A percentile compares a stretch with the other conserved stretches of the same genome.
phyloP scores from a whole-genome alignment of 805 yeast genomes.

The Metschnikowia drakensbergensis region DNA sequence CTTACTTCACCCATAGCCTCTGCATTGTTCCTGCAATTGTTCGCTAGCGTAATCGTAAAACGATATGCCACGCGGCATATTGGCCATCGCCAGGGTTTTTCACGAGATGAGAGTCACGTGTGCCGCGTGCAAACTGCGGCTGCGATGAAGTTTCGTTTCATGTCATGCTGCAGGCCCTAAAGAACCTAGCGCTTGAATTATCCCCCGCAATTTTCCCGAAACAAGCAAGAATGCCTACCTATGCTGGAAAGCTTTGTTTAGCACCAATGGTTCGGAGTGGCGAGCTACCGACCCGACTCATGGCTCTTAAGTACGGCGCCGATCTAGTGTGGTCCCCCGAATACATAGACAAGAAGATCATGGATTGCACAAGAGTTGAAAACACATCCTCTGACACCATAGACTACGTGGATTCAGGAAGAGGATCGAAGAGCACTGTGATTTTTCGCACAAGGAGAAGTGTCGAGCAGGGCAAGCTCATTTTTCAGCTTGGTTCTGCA shows the following conservation, averaged over 20 bases:
- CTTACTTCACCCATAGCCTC: neutral
- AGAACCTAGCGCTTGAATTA: neutral
- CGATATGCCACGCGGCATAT: neutral
- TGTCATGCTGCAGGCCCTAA: neutral
- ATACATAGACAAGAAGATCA: slow-evolving; percentile 78
- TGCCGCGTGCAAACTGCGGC: neutral
- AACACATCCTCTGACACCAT: slow-evolving; percentile 57
- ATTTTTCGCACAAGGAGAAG: slow-evolving; percentile 71
- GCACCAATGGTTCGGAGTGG: slow-evolving; percentile 98
- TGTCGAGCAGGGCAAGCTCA: slow-evolving; percentile 59
- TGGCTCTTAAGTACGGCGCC: slow-evolving; percentile 81
- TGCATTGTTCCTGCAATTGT: neutral
- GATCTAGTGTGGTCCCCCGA: slow-evolving; percentile 96
- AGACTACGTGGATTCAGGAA: slow-evolving; percentile 45
- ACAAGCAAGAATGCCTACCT: slow-evolving; percentile 49
- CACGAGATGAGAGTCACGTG: slow-evolving; percentile 1
- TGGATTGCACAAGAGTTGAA: slow-evolving; percentile 61
- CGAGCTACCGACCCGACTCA: slow-evolving; percentile 82
- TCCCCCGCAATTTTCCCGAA: neutral
- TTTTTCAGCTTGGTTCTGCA: slow-evolving; percentile 90
- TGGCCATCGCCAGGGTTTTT: neutral
- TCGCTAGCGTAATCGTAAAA: slow-evolving; percentile 1
- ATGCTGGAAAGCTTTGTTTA: slow-evolving; percentile 72
- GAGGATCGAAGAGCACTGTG: slow-evolving; percentile 35
- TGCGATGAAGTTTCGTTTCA: neutral